Evolutionary conservation across 2,329 filamentous ascomycete genomes (phyloP), one percentile per base, ranked within the genome.

Genomic region (Septoria petroselini): DNA sequence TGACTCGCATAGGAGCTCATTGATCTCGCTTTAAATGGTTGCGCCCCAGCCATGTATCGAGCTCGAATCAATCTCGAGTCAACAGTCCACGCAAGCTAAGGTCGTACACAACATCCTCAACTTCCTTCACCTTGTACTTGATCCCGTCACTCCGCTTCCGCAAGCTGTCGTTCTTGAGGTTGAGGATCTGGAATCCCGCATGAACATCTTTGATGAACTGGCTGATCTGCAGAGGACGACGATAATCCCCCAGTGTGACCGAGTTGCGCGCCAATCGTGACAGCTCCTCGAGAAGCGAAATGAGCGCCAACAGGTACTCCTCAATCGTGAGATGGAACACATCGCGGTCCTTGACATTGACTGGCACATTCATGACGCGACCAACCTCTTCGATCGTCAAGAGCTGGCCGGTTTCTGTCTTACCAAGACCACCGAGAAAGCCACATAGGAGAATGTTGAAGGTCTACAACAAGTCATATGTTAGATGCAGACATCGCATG

Each of bases 61-160:
- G 9, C 35, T n/a, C 23, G 8, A 6, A 9, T 53, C 44, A 54
- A 48, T 58, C 50, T 53, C 61, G 59, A 9, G 60, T 55, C 52
- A 63, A 54, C 65, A 97, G 70, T 42, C 93, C 91, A 52, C 93
- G 81, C 65, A 98, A 73, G 18, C 88, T 91, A 49, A 98, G 74
- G 68, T 98, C 93, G 66, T 98, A 98, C 42, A 97, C 91, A 9
- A 98, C 90, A 66, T 97, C 93, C 75, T 98, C 93, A 9, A 96
- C 89, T 69, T 95, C 91, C 78, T 97, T 98, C 64, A 98, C 89
- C 63, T 86, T 85, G 68, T 98, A 98, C 77, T 98, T 98, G 71
- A 98, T 86, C 4, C 85, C 86, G 72, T 98, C 93, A 48, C 88
- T 89, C 55, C 89, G 80, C 73, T 90, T 88, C 52, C 93, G 81